Conservation (phyloP, 306 rosid genomes). For the Fragaria ananassa region DNA sequence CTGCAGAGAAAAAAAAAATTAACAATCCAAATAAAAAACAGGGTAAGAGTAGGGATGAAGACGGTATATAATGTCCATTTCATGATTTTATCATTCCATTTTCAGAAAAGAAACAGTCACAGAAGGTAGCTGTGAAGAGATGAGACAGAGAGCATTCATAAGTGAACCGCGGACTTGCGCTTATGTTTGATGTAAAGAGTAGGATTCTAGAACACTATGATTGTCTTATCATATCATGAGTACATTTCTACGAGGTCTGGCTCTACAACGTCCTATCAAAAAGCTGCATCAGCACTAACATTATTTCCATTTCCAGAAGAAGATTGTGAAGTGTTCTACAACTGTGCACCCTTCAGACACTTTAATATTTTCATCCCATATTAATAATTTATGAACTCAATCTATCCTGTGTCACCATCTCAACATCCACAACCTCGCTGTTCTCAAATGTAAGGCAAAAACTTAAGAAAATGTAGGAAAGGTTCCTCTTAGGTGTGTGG, state of each 20-base stretch:
- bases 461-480: not conserved
- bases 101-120: not conserved
- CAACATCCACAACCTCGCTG: not conserved
- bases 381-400: not conserved
- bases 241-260: not conserved
- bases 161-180: not conserved
- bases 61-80: not conserved
- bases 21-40: constrained; percentile 23
- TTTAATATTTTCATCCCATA: not conserved
- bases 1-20: constrained; percentile 32
- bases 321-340: not conserved
- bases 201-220: not conserved
- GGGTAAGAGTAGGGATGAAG: not conserved
- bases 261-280: not conserved
- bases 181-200: not conserved
- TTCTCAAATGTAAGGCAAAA: not conserved
- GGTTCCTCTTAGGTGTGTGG: not conserved
- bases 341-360: not conserved
- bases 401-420: not conserved
- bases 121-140: not conserved
- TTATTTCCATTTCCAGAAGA: not conserved
- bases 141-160: not conserved
- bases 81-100: not conserved
- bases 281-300: not conserved
- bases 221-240: not conserved